Percentiles rank a stretch among this genome's conserved stretches.
phyloP scores from a whole-genome alignment of 2,329 filamentous ascomycete species.

The Colletotrichum viniferum region DNA sequence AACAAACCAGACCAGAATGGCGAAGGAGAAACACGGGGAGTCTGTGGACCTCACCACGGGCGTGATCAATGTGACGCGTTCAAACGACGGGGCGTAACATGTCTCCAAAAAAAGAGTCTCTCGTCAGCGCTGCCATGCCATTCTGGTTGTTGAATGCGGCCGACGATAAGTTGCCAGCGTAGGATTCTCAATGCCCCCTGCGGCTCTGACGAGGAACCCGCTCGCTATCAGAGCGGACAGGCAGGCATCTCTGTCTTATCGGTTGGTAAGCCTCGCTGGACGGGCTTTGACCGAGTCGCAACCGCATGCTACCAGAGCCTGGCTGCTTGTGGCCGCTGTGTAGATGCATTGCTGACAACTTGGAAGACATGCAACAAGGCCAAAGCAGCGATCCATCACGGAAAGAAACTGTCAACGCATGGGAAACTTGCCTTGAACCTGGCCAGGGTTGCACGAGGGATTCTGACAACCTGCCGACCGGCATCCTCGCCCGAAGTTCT shows the following conservation, averaged over 20 bases:
- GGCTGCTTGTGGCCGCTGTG: neutral
- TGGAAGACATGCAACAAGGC: neutral
- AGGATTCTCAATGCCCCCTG: neutral
- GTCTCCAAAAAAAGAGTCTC: neutral
- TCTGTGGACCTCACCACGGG: neutral
- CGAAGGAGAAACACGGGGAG: neutral
- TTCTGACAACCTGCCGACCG: neutral
- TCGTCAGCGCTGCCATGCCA: neutral
- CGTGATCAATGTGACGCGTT: neutral
- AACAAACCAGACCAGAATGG: neutral
- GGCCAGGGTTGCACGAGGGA: neutral
- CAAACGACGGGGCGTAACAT: neutral
- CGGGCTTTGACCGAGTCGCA: neutral
- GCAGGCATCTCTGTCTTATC: neutral
- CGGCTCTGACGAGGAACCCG: neutral
- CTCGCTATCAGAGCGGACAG: neutral
- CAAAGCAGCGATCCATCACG: neutral
- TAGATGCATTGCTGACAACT: neutral
- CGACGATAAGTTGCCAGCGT: neutral
- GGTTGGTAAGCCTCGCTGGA: neutral
- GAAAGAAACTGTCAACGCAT: neutral
- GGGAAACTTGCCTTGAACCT: neutral
- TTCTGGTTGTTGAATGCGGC: neutral
- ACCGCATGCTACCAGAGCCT: neutral
- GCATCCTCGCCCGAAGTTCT: neutral